Conservation (phyloP, 1,284 basidiomycete species). For the Apiotrichum brassicae region DNA sequence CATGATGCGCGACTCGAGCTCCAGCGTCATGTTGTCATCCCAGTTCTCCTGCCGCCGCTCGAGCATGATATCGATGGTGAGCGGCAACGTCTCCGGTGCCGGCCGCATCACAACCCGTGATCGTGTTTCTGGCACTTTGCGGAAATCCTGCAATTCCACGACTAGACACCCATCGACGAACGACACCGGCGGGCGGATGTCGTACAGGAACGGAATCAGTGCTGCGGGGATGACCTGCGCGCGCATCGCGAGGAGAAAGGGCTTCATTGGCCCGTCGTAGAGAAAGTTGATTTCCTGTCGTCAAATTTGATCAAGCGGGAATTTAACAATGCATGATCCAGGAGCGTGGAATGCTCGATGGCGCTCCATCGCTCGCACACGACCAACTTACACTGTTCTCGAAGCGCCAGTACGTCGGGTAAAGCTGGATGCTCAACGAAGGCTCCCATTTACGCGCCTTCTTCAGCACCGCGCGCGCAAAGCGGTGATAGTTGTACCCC, state of each 20-base stretch:
- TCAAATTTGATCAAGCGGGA: too few relatives aligned
- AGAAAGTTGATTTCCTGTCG: slow-evolving; percentile 37
- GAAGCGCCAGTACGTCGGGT: slow-evolving; percentile 42
- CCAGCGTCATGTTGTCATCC: slow-evolving; percentile 43
- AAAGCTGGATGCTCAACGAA: slow-evolving; percentile 44
- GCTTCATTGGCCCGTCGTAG: slow-evolving; percentile 47
- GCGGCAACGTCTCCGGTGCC: slow-evolving; percentile 41
- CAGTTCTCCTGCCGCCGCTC: slow-evolving; percentile 36
- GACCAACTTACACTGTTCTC: slow-evolving; percentile 39
- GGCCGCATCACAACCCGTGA: slow-evolving; percentile 47
- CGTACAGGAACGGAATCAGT: slow-evolving; percentile 45
- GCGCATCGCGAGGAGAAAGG: slow-evolving; percentile 46
- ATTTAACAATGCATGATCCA: too few relatives aligned
- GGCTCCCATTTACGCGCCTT: slow-evolving; percentile 47
- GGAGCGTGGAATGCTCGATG: neutral
- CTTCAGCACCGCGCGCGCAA: slow-evolving; percentile 44
- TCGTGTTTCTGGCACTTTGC: slow-evolving; percentile 30
- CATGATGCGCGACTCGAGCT: slow-evolving; percentile 46
- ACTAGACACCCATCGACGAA: slow-evolving; percentile 48
- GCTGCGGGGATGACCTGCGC: slow-evolving; percentile 45
- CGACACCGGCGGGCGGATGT: slow-evolving; percentile 39
- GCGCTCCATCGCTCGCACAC: neutral
- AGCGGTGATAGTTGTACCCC: slow-evolving; percentile 47
- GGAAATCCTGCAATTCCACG: slow-evolving; percentile 46
- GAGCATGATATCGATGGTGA: slow-evolving; percentile 44